Conservation (phyloP, 208 protist genomes). For the Borovskyia barvae region DNA sequence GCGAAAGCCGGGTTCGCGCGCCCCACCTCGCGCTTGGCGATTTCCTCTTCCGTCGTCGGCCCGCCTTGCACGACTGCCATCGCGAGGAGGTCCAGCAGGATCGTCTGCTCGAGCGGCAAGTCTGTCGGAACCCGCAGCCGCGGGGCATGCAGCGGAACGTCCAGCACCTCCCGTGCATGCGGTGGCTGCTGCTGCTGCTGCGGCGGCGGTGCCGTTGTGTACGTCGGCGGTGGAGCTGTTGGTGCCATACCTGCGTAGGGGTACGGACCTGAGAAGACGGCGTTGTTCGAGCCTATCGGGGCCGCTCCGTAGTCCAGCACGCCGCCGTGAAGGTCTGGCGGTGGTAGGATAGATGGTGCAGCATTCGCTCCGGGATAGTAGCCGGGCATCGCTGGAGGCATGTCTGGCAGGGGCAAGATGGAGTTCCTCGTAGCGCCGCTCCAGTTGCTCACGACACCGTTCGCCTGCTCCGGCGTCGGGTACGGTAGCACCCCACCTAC, state of each 20-base stretch:
- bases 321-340: not conserved
- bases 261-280: slow-evolving; percentile 2
- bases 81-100: slow-evolving; percentile 69
- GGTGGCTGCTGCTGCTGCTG: not conserved
- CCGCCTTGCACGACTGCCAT: slow-evolving; percentile 62
- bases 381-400: too few species aligned
- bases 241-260: too few species aligned
- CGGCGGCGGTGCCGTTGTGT: not conserved
- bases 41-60: slow-evolving; percentile 75
- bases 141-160: slow-evolving; percentile 22
- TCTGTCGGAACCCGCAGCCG: slow-evolving; percentile 27
- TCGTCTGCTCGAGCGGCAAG: slow-evolving; percentile 54
- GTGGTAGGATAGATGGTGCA: too few species aligned
- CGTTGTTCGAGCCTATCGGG: too few species aligned
- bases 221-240: too few species aligned
- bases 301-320: not conserved
- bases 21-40: slow-evolving; percentile 54
- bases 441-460: not conserved
- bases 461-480: not conserved
- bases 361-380: too few species aligned
- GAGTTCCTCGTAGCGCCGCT: not conserved
- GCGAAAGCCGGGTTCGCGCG: slow-evolving; percentile 58
- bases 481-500: slow-evolving; percentile 1
- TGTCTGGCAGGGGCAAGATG: too few species aligned
- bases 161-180: slow-evolving; percentile 9